phyloP scores from a whole-genome alignment of 2,329 filamentous ascomycete genomes.

The Nemania serpens region DNA sequence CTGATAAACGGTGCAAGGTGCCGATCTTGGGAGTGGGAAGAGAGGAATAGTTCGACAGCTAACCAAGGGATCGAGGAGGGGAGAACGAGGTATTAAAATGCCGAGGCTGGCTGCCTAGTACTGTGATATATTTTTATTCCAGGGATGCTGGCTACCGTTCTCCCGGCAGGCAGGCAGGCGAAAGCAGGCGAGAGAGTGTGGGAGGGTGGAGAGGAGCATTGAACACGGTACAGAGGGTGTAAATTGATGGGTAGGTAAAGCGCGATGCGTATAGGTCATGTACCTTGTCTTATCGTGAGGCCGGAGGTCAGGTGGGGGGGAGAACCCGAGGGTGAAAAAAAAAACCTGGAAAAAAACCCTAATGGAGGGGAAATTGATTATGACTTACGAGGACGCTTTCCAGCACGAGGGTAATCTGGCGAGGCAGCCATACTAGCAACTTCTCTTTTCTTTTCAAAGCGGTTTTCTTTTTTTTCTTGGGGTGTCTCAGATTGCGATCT shows the following conservation, averaged over 20 bases:
- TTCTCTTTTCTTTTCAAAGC: background rate
- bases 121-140: no score
- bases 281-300: background rate
- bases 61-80: no score
- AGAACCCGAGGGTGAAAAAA: background rate
- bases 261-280: background rate
- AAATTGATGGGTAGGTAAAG: background rate
- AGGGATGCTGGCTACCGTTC: no score
- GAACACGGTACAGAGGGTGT: background rate
- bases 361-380: background rate
- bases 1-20: background rate
- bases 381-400: constrained; percentile 33
- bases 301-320: background rate
- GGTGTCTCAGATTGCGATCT: background rate
- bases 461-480: no score
- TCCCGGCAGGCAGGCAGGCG: background rate
- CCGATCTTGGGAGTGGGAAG: background rate
- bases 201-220: background rate
- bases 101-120: background rate
- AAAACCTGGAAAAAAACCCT: background rate
- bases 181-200: background rate
- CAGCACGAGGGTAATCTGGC: constrained; percentile 29
- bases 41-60: background rate
- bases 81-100: background rate
- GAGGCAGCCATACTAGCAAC: constrained; percentile 24